A percentile compares a stretch with the other conserved stretches of the same genome.
Conservation (phyloP, 2,329 filamentous ascomycete genomes). For the Aspergillus sp. region DNA sequence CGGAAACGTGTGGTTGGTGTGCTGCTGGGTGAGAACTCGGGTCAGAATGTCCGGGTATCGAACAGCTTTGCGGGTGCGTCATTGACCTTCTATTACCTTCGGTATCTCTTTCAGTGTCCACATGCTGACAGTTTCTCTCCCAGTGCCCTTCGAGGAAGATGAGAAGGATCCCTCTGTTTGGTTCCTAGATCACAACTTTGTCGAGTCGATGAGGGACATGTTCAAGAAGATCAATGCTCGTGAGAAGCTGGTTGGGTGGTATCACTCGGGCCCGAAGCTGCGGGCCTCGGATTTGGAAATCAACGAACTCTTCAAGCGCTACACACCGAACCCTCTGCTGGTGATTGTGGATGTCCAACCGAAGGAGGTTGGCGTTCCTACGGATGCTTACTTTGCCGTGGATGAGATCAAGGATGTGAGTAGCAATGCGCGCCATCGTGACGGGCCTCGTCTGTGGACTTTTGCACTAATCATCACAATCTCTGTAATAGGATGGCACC, state of each 20-base stretch:
- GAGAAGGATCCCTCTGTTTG: conserved; percentile 98
- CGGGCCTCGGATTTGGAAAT: conserved; percentile 96
- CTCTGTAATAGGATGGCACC: conserved; percentile 74
- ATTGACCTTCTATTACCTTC: conserved; percentile 9
- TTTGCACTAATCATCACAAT: neutral
- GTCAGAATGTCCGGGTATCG: conserved; percentile 92
- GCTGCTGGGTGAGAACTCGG: conserved; percentile 90
- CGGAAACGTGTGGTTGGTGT: conserved; percentile 91
- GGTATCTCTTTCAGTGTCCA: neutral
- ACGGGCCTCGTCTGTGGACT: neutral
- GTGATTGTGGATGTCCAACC: conserved; percentile 99
- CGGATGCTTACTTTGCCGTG: conserved; percentile 97
- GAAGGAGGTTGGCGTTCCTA: conserved; percentile 95
- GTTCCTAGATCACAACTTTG: conserved; percentile 99
- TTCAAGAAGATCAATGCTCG: conserved; percentile 99
- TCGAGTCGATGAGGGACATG: conserved; percentile 99
- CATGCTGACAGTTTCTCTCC: conserved; percentile 11
- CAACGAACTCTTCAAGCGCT: conserved; percentile 99
- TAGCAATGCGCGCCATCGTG: conserved; percentile 20
- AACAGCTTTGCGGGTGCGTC: conserved; percentile 94
- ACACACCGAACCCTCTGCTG: conserved; percentile 91
- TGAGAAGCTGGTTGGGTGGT: conserved; percentile 99
- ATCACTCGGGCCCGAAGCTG: conserved; percentile 96
- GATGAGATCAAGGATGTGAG: conserved; percentile 99
- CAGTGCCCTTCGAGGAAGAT: conserved; percentile 98